Percentiles rank a stretch among this genome's conserved stretches.
These are phyloP conservation scores for Skeletonema marinoi DNA, from an alignment of 108 stramenopile species.

Conservation along the genomic window DNA sequence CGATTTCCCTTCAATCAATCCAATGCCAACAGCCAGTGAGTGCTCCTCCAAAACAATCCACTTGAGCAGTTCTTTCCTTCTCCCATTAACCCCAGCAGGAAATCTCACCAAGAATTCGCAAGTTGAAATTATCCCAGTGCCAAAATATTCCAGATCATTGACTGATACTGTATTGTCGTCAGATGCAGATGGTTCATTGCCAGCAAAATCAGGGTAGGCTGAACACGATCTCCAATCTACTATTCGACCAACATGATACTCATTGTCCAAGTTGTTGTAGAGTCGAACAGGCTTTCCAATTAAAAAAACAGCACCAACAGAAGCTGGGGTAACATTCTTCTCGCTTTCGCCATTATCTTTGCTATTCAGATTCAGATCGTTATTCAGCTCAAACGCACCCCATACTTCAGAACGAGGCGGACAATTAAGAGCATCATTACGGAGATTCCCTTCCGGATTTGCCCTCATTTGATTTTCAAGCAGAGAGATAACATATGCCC, in stretches of 20 bases:
- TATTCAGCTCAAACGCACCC: slow-evolving; percentile 35
- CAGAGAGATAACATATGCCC: slow-evolving; percentile 42
- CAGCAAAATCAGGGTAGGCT: slow-evolving; percentile 14
- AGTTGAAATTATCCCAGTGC: slow-evolving; percentile 31
- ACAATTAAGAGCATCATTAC: slow-evolving; percentile 10
- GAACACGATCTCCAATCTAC: slow-evolving; percentile 50
- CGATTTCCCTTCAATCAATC: slow-evolving; percentile 49
- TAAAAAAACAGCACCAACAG: slow-evolving; percentile 15
- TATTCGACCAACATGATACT: slow-evolving; percentile 79
- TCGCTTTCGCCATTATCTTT: neutral
- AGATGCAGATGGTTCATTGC: neutral
- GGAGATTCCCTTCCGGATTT: slow-evolving; percentile 29
- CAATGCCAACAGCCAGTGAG: slow-evolving; percentile 57
- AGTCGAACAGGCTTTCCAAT: slow-evolving; percentile 67
- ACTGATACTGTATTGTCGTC: slow-evolving; percentile 15
- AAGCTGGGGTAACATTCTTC: neutral
- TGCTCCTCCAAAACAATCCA: slow-evolving; percentile 88
- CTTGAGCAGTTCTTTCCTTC: slow-evolving; percentile 57
- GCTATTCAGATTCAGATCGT: slow-evolving; percentile 22
- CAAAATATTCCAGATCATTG: slow-evolving; percentile 41
- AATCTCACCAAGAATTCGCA: slow-evolving; percentile 78
- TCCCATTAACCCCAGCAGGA: slow-evolving; percentile 54
- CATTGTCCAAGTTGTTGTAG: slow-evolving; percentile 66
- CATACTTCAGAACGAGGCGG: slow-evolving; percentile 52
- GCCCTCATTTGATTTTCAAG: slow-evolving; percentile 50